Conservation (phyloP, 2,329 filamentous ascomycete species). For the Bipolaris sorokiniana region DNA sequence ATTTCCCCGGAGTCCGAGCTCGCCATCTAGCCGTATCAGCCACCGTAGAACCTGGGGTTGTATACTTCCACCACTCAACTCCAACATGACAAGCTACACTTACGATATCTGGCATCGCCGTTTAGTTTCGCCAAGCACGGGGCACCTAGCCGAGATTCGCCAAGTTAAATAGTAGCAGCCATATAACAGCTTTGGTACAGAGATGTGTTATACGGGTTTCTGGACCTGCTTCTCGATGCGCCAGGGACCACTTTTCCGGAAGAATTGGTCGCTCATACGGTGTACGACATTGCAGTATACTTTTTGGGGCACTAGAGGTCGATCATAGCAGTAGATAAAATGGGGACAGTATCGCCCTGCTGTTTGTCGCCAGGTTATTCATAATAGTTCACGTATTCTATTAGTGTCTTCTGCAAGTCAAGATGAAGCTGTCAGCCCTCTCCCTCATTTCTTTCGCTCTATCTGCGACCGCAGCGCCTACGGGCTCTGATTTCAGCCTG, state of each 20-base stretch:
- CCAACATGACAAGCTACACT: conserved; percentile 16
- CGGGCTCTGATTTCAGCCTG: conserved; percentile 34
- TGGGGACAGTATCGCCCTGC: background rate
- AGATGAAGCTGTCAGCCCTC: conserved; percentile 38
- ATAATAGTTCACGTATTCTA: conserved; percentile 1
- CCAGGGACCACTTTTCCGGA: conserved; percentile 20
- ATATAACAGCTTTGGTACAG: conserved; percentile 3
- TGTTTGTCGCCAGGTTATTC: background rate
- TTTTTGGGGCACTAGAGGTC: background rate
- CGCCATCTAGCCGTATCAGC: conserved; percentile 20
- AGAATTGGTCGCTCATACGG: conserved; percentile 13
- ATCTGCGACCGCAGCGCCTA: conserved; percentile 25
- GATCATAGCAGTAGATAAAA: conserved; percentile 4
- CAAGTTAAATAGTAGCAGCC: conserved; percentile 7
- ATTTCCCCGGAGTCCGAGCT: conserved; percentile 18
- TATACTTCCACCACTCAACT: conserved; percentile 33
- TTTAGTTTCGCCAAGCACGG: conserved; percentile 16
- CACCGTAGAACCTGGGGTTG: conserved; percentile 23
- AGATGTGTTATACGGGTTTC: conserved; percentile 2
- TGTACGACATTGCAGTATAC: background rate
- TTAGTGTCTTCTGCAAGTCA: conserved; percentile 2
- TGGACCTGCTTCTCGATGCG: conserved; percentile 5
- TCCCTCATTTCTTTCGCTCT: conserved; percentile 27
- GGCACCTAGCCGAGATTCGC: conserved; percentile 14
- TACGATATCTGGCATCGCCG: conserved; percentile 11